These are phyloP conservation scores for Ballota nigra DNA, from an alignment of 257 asterid species.

Conservation along the genomic window DNA sequence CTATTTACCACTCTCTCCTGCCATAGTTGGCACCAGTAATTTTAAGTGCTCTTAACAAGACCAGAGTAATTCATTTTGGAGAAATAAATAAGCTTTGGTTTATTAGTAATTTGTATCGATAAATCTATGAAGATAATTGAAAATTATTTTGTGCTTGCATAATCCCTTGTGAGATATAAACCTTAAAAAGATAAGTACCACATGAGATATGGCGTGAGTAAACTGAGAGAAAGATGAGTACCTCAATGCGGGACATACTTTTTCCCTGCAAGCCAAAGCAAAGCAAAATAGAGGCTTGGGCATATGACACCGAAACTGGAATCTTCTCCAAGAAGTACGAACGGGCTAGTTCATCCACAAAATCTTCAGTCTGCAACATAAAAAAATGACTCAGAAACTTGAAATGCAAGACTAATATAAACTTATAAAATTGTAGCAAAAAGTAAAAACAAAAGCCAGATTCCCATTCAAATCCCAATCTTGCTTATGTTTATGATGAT, in stretches of 20 bases:
- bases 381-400: background rate
- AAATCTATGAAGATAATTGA: background rate
- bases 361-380: constrained; percentile 48
- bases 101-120: background rate
- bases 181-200: background rate
- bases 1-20: background rate
- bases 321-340: constrained; percentile 71
- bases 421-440: background rate
- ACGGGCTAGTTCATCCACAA: constrained; percentile 61
- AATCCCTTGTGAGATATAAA: background rate
- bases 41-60: background rate
- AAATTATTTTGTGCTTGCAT: background rate
- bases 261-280: constrained; percentile 85
- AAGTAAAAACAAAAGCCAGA: background rate
- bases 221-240: constrained; percentile 26
- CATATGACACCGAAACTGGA: constrained; percentile 72
- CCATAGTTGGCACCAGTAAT: background rate
- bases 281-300: constrained; percentile 87
- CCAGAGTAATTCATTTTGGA: background rate
- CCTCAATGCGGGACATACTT: constrained; percentile 63
- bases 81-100: background rate
- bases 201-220: background rate
- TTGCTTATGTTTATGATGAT: background rate
- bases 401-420: background rate
- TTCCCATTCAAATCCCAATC: background rate